Conservation (phyloP, 805 yeast species). For the Torulaspora maleeae region DNA sequence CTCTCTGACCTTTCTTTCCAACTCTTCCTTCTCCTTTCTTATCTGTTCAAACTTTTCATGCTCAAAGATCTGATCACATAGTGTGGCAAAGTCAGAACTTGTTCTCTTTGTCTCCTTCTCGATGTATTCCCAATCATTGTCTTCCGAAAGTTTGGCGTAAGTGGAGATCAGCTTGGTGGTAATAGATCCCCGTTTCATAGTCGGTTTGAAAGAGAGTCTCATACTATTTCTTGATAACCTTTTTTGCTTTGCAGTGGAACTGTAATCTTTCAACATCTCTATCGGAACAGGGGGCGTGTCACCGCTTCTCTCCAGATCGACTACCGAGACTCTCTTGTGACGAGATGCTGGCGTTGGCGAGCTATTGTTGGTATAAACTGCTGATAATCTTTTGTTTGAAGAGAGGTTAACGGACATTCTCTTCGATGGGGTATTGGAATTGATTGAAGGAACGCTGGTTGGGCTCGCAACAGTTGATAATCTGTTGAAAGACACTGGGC, state of each 20-base stretch:
- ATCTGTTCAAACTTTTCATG: conserved; percentile 61
- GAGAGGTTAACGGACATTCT: conserved; percentile 27
- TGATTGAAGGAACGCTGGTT: conserved; percentile 22
- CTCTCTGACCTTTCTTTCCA: conserved; percentile 42
- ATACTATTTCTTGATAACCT: conserved; percentile 29
- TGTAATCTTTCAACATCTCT: conserved; percentile 23
- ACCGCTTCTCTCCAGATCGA: conserved; percentile 17
- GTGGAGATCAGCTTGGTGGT: conserved; percentile 67
- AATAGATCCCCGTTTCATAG: conserved; percentile 60
- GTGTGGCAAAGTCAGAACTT: conserved; percentile 69
- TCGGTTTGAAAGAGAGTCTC: conserved; percentile 39
- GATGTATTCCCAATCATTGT: conserved; percentile 61
- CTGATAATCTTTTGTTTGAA: conserved; percentile 28
- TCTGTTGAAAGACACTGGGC: conserved; percentile 44
- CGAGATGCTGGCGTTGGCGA: conserved; percentile 35
- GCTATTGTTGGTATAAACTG: conserved; percentile 14
- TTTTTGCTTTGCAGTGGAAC: conserved; percentile 13
- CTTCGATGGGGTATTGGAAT: conserved; percentile 23
- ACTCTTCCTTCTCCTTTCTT: conserved; percentile 46
- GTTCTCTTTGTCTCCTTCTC: conserved; percentile 72
- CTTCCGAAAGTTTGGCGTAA: conserved; percentile 65
- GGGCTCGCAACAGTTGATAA: conserved; percentile 24
- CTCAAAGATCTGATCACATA: conserved; percentile 72
- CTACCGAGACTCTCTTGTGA: conserved; percentile 26
- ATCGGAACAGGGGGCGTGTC: conserved; percentile 29